A percentile compares a stretch with the other conserved stretches of the same genome.
phyloP scores from a whole-genome alignment of 257 asterid species.

The Salvia miltiorrhiza region DNA sequence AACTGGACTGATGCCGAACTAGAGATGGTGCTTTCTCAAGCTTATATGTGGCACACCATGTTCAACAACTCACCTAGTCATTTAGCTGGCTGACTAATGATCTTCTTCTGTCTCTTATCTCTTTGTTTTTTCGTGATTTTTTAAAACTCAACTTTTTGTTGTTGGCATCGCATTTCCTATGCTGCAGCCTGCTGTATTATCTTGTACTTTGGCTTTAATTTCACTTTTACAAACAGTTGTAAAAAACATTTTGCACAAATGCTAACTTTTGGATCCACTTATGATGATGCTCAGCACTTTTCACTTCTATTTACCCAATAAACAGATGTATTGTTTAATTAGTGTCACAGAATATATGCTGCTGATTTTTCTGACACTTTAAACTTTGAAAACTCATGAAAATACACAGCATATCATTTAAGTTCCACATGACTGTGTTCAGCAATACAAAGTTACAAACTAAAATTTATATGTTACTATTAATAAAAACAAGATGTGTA shows the following conservation, averaged over 20 bases:
- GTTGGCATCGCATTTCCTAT: neutral
- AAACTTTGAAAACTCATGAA: no score
- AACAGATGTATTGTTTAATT: neutral
- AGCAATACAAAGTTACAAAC: neutral
- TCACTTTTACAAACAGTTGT: neutral
- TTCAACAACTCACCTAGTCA: constrained; percentile 92
- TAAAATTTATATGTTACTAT: neutral
- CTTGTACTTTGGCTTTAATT: constrained; percentile 12
- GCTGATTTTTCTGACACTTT: no score
- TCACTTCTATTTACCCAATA: neutral
- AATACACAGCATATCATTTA: no score
- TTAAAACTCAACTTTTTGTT: neutral
- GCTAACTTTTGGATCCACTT: neutral
- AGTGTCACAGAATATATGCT: no score
- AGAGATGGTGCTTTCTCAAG: constrained; percentile 89
- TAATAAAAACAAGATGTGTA: neutral
- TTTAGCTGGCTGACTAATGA: constrained; percentile 53
- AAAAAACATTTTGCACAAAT: neutral
- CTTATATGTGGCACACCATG: constrained; percentile 97
- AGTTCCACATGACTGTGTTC: neutral
- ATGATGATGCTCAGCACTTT: neutral
- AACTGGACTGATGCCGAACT: constrained; percentile 76
- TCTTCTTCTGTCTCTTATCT: neutral
- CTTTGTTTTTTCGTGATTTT: neutral
- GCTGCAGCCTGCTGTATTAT: constrained; percentile 8